Evolutionary conservation across 371 early-diverging fungal species (phyloP).

Genomic region (Mucor mucedo): DNA sequence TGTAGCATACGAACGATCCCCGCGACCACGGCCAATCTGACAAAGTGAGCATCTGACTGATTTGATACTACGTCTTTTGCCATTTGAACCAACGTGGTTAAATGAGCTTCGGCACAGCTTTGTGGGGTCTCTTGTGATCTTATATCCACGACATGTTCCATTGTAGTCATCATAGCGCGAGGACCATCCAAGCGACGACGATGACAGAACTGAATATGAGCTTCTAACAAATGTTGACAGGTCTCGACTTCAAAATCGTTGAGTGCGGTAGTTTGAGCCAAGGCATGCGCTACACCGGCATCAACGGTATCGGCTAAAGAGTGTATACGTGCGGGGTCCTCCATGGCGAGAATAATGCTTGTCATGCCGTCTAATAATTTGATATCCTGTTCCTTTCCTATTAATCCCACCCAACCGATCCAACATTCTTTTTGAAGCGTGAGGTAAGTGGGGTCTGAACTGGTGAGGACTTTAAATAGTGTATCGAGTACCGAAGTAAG

Average conservation of each 20-base stretch:
- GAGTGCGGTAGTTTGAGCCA: conserved; percentile 40
- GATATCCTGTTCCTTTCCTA: conserved; percentile 32
- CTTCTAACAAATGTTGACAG: conserved; percentile 33
- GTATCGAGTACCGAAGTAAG: conserved; percentile 21
- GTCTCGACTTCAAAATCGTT: conserved; percentile 45
- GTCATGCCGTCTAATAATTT: conserved; percentile 32
- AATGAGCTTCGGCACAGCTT: conserved; percentile 36
- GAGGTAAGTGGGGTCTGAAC: no score
- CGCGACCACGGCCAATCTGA: conserved; percentile 35
- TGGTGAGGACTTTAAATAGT: neutral
- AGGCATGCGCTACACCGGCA: conserved; percentile 49
- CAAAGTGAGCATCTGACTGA: conserved; percentile 17
- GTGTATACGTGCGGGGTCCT: conserved; percentile 3
- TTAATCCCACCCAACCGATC: conserved; percentile 43
- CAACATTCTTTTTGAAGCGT: conserved; percentile 39
- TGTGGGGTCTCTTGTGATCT: conserved; percentile 38
- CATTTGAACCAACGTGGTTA: conserved; percentile 30
- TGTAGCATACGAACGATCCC: conserved; percentile 49
- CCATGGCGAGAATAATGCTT: conserved; percentile 8
- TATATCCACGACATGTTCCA: conserved; percentile 49
- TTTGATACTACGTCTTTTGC: conserved; percentile 12
- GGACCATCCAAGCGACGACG: conserved; percentile 11
- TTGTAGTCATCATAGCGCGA: conserved; percentile 33
- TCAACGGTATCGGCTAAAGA: conserved; percentile 36
- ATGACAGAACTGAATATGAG: conserved; percentile 28